phyloP scores from a whole-genome alignment of 2,329 filamentous ascomycete genomes.

The Arthrobotrys conoides region DNA sequence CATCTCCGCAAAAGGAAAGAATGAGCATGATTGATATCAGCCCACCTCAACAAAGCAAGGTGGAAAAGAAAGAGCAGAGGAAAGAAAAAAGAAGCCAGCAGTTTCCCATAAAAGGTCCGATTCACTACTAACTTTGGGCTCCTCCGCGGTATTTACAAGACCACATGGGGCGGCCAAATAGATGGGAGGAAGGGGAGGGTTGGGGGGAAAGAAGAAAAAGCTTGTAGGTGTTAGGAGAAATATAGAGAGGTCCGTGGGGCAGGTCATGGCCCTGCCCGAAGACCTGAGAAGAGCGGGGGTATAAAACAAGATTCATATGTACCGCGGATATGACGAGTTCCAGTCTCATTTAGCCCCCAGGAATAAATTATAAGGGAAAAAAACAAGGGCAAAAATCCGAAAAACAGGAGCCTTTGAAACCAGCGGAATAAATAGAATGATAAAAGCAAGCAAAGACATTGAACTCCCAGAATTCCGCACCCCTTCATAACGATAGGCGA shows the following conservation, averaged over 20 bases:
- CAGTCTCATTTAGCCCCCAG: constrained; percentile 17
- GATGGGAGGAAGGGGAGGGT: not conserved
- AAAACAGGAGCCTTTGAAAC: constrained; percentile 25
- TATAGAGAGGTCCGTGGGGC: not conserved
- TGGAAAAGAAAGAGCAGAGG: constrained; percentile 22
- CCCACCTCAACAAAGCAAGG: constrained; percentile 22
- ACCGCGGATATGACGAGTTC: constrained; percentile 39
- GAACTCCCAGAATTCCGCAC: constrained; percentile 55
- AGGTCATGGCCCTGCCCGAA: not conserved
- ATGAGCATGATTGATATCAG: constrained; percentile 8
- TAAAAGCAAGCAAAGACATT: constrained; percentile 21
- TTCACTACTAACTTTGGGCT: constrained; percentile 22
- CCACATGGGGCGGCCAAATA: constrained; percentile 20
- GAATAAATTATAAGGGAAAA: too few species aligned
- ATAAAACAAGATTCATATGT: constrained; percentile 32
- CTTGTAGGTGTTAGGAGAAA: not conserved
- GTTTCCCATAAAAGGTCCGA: not conserved
- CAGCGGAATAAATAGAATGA: constrained; percentile 1
- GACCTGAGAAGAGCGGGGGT: not conserved
- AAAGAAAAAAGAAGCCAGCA: constrained; percentile 16
- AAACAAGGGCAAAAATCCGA: constrained; percentile 5
- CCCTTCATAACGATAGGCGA: constrained; percentile 35
- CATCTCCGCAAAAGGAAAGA: constrained; percentile 19
- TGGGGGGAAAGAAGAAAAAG: not conserved
- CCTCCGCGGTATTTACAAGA: constrained; percentile 52